A percentile compares a stretch with the other conserved stretches of the same genome.
phyloP scores from a whole-genome alignment of 768 basidiomycete genomes.

The Dioszegia aurantiaca region DNA sequence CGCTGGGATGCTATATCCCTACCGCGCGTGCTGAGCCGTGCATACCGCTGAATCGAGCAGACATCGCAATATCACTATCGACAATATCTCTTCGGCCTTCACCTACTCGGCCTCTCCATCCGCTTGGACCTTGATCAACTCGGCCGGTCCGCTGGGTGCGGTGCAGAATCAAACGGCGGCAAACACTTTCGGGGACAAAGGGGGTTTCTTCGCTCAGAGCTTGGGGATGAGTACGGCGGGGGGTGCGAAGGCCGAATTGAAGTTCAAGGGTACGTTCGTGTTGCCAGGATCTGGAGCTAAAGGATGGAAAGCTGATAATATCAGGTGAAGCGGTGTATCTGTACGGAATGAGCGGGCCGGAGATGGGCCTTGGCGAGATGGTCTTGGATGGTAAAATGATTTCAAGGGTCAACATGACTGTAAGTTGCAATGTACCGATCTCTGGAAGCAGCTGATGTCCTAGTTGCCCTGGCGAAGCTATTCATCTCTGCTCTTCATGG shows the following conservation, averaged over 20 bases:
- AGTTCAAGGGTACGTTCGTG: conserved; percentile 21
- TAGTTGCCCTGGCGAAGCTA: conserved; percentile 30
- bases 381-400: conserved; percentile 25
- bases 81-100: conserved; percentile 17
- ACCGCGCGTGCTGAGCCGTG: too few relatives aligned
- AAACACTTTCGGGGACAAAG: conserved; percentile 1
- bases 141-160: conserved; percentile 3
- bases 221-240: conserved; percentile 20
- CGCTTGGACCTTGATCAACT: conserved; percentile 25
- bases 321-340: conserved; percentile 34
- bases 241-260: conserved; percentile 18
- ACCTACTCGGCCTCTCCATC: conserved; percentile 3
- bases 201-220: conserved; percentile 25
- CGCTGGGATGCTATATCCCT: too few relatives aligned
- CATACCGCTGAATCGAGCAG: not conserved
- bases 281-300: not conserved
- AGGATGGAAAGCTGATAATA: not conserved
- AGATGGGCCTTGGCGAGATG: conserved; percentile 27
- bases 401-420: conserved; percentile 24
- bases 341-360: conserved; percentile 36
- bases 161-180: conserved; percentile 12
- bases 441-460: conserved; percentile 2
- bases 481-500: conserved; percentile 25
- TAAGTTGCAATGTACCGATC: conserved; percentile 9
- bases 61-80: conserved; percentile 20